Conservation (phyloP, 495 filamentous ascomycete species). For the Pseudoneurospora amorphoporcata region DNA sequence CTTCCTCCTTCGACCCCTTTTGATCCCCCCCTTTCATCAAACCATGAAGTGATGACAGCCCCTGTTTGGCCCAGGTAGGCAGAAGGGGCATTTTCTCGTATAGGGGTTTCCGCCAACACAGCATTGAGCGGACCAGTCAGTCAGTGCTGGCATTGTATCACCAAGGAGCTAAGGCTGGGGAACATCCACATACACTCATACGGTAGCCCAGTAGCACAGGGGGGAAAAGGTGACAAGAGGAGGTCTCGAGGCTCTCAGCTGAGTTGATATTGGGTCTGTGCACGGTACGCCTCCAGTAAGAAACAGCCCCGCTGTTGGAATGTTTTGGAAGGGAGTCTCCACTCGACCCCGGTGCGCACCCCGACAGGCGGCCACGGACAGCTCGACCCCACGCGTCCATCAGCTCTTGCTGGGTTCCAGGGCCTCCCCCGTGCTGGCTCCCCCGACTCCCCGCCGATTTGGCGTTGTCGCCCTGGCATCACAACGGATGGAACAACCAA, state of each 20-base stretch:
- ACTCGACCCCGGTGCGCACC: neutral
- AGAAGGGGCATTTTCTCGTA: neutral
- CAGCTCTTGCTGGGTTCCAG: neutral
- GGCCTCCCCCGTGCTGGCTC: neutral
- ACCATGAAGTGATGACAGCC: neutral
- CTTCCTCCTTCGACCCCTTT: neutral
- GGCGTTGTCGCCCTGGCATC: neutral
- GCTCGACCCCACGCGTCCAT: neutral
- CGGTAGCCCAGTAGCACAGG: neutral
- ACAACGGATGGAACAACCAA: neutral
- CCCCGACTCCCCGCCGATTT: neutral
- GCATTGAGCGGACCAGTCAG: neutral
- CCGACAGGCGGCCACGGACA: neutral
- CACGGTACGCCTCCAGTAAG: neutral
- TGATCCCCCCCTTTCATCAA: neutral
- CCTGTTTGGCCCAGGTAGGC: neutral
- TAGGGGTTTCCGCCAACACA: neutral
- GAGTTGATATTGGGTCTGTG: neutral
- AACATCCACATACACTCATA: neutral
- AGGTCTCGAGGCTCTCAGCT: neutral
- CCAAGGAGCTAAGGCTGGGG: neutral
- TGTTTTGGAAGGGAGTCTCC: neutral
- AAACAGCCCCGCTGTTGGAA: neutral
- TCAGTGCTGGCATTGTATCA: neutral
- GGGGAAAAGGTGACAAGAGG: neutral